Percentiles rank a stretch among this genome's conserved stretches.
These are phyloP conservation scores for Fusarium subglutinans DNA, from an alignment of 2,329 filamentous ascomycete genomes.

Conservation along the genomic window DNA sequence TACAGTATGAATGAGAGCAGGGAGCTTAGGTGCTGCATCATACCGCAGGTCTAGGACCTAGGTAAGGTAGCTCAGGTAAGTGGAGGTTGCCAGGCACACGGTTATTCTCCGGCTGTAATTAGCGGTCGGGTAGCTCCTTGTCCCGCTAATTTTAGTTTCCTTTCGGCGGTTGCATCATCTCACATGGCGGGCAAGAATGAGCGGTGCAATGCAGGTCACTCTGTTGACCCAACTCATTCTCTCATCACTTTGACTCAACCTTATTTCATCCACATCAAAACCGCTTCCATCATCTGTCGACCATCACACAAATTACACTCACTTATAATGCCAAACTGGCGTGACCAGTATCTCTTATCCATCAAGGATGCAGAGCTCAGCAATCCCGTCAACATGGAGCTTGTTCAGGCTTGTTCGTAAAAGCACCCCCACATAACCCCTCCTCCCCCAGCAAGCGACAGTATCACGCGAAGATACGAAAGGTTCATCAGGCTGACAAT, in stretches of 20 bases:
- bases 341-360: conserved; percentile 80
- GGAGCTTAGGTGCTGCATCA: conserved; percentile 25
- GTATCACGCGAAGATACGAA: background rate
- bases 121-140: conserved; percentile 21
- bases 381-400: conserved; percentile 65
- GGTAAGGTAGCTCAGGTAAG: conserved; percentile 9
- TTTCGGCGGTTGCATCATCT: conserved; percentile 41
- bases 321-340: conserved; percentile 71
- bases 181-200: conserved; percentile 30
- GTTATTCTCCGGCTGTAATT: conserved; percentile 48
- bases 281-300: background rate
- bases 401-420: conserved; percentile 81
- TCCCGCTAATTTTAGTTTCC: conserved; percentile 16
- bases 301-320: background rate
- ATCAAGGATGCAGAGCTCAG: conserved; percentile 78
- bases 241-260: background rate
- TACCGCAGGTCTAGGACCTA: background rate
- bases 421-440: conserved; percentile 19
- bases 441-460: conserved; percentile 21
- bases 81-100: conserved; percentile 28
- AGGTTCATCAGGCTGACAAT: conserved; percentile 27
- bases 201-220: conserved; percentile 23
- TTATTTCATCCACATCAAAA: background rate
- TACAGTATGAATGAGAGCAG: conserved; percentile 18
- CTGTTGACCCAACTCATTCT: background rate